Base-by-base conservation (phyloP, 169 alveolate genomes). In the Eimeria acervulina region DNA sequence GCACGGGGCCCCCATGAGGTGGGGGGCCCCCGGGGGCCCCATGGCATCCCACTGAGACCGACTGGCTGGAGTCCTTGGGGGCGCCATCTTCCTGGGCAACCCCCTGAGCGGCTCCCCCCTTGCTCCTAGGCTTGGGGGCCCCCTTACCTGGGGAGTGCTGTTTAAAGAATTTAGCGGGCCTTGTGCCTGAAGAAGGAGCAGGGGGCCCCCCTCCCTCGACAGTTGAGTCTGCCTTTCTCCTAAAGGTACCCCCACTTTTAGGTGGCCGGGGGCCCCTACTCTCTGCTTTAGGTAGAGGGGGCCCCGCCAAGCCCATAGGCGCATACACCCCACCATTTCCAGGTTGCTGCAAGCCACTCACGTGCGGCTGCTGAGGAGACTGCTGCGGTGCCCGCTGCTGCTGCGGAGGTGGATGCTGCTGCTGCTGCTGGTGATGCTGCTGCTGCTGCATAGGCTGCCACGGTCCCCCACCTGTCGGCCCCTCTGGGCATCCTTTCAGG, bases 91-190 rank as follows among this genome's bases (percentile, higher is more conserved):
- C 92, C 74, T 26, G 40, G 52, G 76, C 76, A 13, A n/a, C 55
- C 51, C 76, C 92, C 74, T 83, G 92, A n/a, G 76, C 28, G 15
- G 26, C 76, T 28, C 38, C 7, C 52, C 59, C 74, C 26, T 83
- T 83, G 52, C 55, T 31, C 31, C 74, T 28, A n/a, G 92, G 40
- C 31, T 83, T 83, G 17, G 51, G 72, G 28, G 72, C 76, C 72
- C 68, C 92, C 92, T 83, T 83, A 6, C 44, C 92, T 13, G 92
- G 92, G 15, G 92, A 83, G 31, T 83, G 92, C 76, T 83, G 92
- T 68, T 83, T 83, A 68, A 83, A 83, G 76, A 83, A 83, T 31
- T 83, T 83, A 28, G 92, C 92, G 0, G 92, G 92, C 10, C 92
- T 23, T 5, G 74, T 83, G 92, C 76, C 74, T 51, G 92, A 19